phyloP scores from a whole-genome alignment of 306 rosid species.

The Cucumis hystrix region DNA sequence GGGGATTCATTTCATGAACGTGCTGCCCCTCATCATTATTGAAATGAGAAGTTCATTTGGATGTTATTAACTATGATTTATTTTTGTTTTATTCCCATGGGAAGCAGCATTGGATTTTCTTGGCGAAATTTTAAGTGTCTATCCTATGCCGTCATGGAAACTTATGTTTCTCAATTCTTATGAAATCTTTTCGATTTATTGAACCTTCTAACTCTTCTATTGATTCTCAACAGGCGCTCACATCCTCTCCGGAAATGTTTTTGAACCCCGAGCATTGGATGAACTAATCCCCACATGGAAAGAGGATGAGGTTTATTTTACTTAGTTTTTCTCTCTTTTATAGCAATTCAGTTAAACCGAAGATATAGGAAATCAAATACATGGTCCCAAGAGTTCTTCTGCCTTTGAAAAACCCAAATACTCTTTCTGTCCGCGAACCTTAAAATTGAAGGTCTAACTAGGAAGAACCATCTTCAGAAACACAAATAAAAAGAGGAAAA shows the following conservation, averaged over 20 bases:
- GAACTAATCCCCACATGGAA: conserved; percentile 87
- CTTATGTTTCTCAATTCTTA: not conserved
- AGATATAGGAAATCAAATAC: not conserved
- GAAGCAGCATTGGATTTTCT: not conserved
- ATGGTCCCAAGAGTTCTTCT: not conserved
- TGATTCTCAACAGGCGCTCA: conserved; percentile 53
- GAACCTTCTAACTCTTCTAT: not conserved
- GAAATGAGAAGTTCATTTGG: not conserved
- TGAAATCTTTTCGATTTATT: not conserved
- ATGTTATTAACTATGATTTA: not conserved
- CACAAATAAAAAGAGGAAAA: not conserved
- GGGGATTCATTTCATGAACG: not conserved
- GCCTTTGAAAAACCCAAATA: not conserved
- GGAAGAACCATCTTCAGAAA: not conserved
- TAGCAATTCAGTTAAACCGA: not conserved
- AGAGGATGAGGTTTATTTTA: conserved; percentile 50
- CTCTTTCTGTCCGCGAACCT: not conserved
- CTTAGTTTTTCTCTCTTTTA: not conserved
- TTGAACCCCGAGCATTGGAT: conserved; percentile 79
- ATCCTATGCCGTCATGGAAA: not conserved
- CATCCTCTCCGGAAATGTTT: conserved; percentile 81
- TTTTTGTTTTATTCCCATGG: not conserved
- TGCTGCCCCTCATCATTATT: not conserved
- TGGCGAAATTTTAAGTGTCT: not conserved
- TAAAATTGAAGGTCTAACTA: not conserved